These are phyloP conservation scores for Sabuloglossum arenarium DNA, from an alignment of 495 filamentous ascomycete species.

Conservation along the genomic window DNA sequence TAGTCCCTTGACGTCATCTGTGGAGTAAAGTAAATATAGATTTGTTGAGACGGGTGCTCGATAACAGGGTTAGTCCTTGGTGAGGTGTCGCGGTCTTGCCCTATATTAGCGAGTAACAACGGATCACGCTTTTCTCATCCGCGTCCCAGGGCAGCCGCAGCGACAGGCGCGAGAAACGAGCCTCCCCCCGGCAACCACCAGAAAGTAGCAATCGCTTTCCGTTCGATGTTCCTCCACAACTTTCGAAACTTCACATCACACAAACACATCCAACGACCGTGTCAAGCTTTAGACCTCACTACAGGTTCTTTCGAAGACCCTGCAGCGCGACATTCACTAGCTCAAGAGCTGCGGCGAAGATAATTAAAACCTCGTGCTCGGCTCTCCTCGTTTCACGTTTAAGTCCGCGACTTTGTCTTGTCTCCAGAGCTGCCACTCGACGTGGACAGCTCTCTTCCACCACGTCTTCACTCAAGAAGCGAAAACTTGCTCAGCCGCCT, in stretches of 20 bases:
- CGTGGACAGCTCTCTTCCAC: constrained; percentile 54
- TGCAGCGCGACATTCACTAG: background rate
- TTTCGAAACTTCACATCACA: background rate
- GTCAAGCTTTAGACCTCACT: background rate
- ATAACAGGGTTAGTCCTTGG: no score
- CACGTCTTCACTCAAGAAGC: constrained; percentile 83
- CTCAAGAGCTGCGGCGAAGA: background rate
- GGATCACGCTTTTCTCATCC: no score
- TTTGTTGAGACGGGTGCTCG: no score
- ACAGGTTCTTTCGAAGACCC: background rate
- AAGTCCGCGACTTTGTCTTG: background rate
- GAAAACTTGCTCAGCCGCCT: constrained; percentile 45
- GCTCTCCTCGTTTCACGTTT: background rate
- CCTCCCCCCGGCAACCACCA: background rate
- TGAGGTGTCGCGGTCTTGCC: no score
- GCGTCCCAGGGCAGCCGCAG: background rate
- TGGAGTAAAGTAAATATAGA: no score
- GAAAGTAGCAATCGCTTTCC: background rate
- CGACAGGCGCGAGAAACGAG: background rate
- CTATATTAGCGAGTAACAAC: no score
- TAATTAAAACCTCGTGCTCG: background rate
- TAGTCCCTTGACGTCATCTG: no score
- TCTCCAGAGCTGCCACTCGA: constrained; percentile 22
- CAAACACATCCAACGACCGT: background rate
- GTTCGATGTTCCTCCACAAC: background rate